phyloP scores from a whole-genome alignment of 345 rosid genomes.

The Carallia pectinifolia region DNA sequence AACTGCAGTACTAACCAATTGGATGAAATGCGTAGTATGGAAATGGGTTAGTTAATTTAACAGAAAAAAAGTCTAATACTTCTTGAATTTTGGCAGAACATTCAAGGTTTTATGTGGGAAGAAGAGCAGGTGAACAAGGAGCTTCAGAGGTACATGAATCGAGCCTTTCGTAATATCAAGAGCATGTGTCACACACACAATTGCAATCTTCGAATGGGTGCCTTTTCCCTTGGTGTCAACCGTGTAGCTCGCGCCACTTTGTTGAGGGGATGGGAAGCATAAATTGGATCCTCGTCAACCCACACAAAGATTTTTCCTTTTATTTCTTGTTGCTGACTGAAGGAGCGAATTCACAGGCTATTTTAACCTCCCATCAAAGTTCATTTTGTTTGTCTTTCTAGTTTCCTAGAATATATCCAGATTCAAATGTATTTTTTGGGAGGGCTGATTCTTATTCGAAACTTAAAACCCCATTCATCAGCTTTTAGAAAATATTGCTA shows the following conservation, averaged over 20 bases:
- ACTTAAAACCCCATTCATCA: background rate
- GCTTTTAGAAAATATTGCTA: background rate
- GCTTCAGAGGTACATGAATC: constrained; percentile 83
- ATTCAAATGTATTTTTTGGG: constrained; percentile 1
- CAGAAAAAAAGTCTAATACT: background rate
- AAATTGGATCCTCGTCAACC: background rate
- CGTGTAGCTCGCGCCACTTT: constrained; percentile 90
- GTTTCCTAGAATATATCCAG: background rate
- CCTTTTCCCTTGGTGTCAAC: constrained; percentile 95
- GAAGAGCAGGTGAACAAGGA: constrained; percentile 82
- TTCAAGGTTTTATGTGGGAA: constrained; percentile 99
- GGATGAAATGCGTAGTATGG: background rate
- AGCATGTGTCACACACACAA: constrained; percentile 78
- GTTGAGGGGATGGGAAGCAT: constrained; percentile 97
- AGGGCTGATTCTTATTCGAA: background rate
- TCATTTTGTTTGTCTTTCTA: background rate
- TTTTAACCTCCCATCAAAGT: background rate
- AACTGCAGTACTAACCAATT: background rate
- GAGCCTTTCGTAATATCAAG: constrained; percentile 81
- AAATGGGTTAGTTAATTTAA: background rate
- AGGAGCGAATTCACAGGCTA: background rate
- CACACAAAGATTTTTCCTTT: too few species aligned
- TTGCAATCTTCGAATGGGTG: constrained; percentile 98
- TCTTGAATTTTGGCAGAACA: constrained; percentile 56
- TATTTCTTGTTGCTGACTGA: background rate